Conservation (phyloP, 164 flowering plant species). For the Aristolochia fimbriata region DNA sequence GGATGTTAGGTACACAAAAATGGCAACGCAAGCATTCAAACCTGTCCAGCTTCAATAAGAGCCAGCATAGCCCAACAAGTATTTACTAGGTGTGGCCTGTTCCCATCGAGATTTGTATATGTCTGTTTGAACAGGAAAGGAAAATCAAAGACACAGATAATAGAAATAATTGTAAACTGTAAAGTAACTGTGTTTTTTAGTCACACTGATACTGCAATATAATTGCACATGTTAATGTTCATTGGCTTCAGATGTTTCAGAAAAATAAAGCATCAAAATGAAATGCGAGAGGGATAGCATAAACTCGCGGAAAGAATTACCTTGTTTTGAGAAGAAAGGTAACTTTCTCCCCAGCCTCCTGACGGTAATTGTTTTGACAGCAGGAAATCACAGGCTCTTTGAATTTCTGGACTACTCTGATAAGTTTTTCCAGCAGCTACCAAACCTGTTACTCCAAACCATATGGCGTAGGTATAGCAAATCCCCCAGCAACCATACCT, state of each 20-base stretch:
- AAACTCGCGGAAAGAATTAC: conserved; percentile 16
- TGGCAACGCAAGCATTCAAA: background rate
- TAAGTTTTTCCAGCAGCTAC: conserved; percentile 68
- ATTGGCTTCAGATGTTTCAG: too few relatives aligned
- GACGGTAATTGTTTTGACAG: conserved; percentile 74
- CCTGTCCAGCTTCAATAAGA: conserved; percentile 42
- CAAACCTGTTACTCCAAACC: conserved; percentile 90
- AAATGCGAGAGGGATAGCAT: too few relatives aligned
- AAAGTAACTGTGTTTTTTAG: too few relatives aligned
- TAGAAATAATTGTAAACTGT: too few relatives aligned
- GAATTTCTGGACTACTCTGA: conserved; percentile 38
- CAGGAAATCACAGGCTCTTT: conserved; percentile 77
- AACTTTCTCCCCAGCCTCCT: conserved; percentile 99
- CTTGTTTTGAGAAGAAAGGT: conserved; percentile 88
- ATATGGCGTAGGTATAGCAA: conserved; percentile 79
- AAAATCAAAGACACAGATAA: too few relatives aligned
- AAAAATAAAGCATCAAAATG: too few relatives aligned
- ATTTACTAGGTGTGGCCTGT: conserved; percentile 34
- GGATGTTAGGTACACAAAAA: too few relatives aligned
- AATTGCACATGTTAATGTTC: too few relatives aligned
- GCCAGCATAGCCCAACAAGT: conserved; percentile 68
- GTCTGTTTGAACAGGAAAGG: conserved; percentile 21
- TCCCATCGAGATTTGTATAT: conserved; percentile 44
- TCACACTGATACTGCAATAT: too few relatives aligned
- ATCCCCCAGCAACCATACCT: conserved; percentile 98